Evolutionary conservation across 305 asterid genomes (phyloP).

Genomic region (Fraxinus sp.): DNA sequence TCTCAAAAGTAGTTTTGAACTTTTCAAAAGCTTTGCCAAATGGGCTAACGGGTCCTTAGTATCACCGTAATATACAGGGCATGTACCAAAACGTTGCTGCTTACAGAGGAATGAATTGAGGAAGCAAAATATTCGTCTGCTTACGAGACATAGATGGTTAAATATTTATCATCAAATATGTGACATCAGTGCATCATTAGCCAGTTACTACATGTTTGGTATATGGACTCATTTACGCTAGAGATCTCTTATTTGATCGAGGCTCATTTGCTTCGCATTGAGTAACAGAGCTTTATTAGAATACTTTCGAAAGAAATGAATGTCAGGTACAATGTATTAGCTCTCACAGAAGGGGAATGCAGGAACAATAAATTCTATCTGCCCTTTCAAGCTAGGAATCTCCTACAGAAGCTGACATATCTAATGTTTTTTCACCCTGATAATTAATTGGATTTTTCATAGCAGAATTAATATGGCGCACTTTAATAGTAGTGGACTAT

Average conservation of each 20-base stretch:
- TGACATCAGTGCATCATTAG: not conserved
- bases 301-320: slow-evolving; percentile 39
- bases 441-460: slow-evolving; percentile 21
- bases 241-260: not conserved
- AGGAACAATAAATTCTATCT: slow-evolving; percentile 39
- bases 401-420: slow-evolving; percentile 8
- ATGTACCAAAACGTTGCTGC: not conserved
- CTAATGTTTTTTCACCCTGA: slow-evolving; percentile 19
- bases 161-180: not conserved
- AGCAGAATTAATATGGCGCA: not conserved
- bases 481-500: not conserved
- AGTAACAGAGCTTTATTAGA: slow-evolving; percentile 22
- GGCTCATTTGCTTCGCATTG: not conserved
- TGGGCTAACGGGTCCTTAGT: not conserved
- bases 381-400: slow-evolving; percentile 54
- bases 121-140: not conserved
- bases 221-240: not conserved
- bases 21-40: not conserved
- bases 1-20: not conserved
- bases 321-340: slow-evolving; percentile 30
- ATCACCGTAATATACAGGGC: not conserved
- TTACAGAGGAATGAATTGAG: not conserved
- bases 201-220: not conserved
- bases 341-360: slow-evolving; percentile 30
- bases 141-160: not conserved